These are phyloP conservation scores for Alternaria solani DNA, from an alignment of 2,329 filamentous ascomycete species.

Conservation along the genomic window DNA sequence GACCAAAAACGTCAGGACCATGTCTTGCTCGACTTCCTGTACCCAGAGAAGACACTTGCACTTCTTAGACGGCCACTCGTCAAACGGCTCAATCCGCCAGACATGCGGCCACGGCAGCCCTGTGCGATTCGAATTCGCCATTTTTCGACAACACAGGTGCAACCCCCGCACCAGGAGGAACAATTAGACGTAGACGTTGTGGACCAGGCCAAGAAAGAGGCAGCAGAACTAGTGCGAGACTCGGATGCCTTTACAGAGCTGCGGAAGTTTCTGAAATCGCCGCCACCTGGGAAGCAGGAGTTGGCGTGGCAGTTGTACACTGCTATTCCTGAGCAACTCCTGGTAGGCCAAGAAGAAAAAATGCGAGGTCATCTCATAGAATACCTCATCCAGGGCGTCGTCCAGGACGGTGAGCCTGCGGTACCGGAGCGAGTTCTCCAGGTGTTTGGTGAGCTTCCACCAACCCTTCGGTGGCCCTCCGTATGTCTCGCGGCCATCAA, in stretches of 20 bases:
- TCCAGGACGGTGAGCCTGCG: slow-evolving; percentile 24
- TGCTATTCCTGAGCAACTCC: slow-evolving; percentile 26
- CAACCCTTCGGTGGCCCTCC: slow-evolving; percentile 47
- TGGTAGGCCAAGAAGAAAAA: slow-evolving; percentile 3
- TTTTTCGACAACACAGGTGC: slow-evolving; percentile 35
- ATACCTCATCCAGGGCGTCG: slow-evolving; percentile 39
- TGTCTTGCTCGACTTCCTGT: slow-evolving; percentile 57
- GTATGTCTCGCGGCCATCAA: slow-evolving; percentile 58
- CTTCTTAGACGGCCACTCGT: slow-evolving; percentile 44
- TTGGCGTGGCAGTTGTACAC: slow-evolving; percentile 51
- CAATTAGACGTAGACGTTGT: slow-evolving; percentile 15
- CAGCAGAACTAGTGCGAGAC: slow-evolving; percentile 24
- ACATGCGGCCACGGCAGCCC: slow-evolving; percentile 34
- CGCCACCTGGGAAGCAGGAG: slow-evolving; percentile 34
- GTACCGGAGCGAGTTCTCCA: slow-evolving; percentile 55
- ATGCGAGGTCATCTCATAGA: slow-evolving; percentile 38
- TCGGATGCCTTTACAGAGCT: slow-evolving; percentile 32
- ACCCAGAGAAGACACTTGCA: slow-evolving; percentile 56
- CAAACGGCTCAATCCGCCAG: slow-evolving; percentile 32
- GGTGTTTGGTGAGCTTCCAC: slow-evolving; percentile 57
- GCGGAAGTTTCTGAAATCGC: slow-evolving; percentile 21
- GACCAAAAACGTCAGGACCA: slow-evolving; percentile 14
- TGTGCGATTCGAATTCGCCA: slow-evolving; percentile 34
- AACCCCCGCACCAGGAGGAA: slow-evolving; percentile 15
- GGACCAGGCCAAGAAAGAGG: slow-evolving; percentile 28